Evolutionary conservation across 192 early-diverging fungal species (phyloP), one percentile per base, ranked within the genome.

Genomic region (Dissophora globulifera): DNA sequence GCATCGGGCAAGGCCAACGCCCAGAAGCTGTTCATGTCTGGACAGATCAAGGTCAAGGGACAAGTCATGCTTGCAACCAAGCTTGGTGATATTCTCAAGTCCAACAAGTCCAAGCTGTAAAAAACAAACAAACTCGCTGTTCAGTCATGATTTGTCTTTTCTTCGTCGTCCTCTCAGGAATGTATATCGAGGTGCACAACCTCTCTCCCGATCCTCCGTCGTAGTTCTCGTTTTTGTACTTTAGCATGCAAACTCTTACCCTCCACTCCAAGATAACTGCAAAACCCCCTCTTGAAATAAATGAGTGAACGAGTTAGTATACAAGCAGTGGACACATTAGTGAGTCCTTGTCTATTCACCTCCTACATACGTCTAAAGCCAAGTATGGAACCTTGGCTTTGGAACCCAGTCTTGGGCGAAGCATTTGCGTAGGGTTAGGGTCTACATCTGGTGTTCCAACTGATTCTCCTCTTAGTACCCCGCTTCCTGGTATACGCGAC

Each of bases 11-110:
- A 90, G 78, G 67, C 91, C 58, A 93, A 89, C 35, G 88, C 89
- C n/a, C 94, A 96, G 86, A 90, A 92, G 72, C 82, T 89, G 25
- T 96, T 94, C 79, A 93, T 94, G 92, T 71, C 84, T 52, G 93
- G 95, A 54, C 93, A 94, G 68, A 84, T 91, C 79, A 95, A 96
- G 84, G 81, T 90, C 46, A 87, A 88, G 83, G 89, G 89, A 52
- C 87, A 89, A 68, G 81, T 90, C 55, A 87, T 86, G 84, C 83
- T 90, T 49, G 87, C 87, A 38, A 86, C 86, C 42, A 88, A 89
- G 67, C 82, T 90, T 26, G 86, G 87, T 47, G 78, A 81, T 50
- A 81, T 90, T 30, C 79, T 90, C 58, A 87, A 86, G 78, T 80
- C 81, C 47, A 82, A 82, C 80, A 78, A 82, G 65, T 68, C 86